Percentiles rank a stretch among this genome's conserved stretches.
phyloP scores from a whole-genome alignment of 495 filamentous ascomycete species.

The Aspergillus heteromorphus region DNA sequence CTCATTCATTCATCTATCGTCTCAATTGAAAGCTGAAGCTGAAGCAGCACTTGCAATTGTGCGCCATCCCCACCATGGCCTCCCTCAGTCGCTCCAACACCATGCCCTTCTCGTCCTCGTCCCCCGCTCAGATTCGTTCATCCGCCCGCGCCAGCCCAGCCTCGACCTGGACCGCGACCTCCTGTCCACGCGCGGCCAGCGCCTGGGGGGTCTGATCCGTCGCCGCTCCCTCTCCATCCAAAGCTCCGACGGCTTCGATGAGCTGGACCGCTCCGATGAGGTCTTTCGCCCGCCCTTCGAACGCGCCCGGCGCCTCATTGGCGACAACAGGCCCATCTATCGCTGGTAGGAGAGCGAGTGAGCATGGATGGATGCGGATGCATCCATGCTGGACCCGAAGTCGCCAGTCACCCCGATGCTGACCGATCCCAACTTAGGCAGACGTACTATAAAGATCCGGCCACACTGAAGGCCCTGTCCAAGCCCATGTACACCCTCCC shows the following conservation, averaged over 20 bases:
- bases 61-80: background rate
- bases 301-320: conserved; percentile 25
- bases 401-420: background rate
- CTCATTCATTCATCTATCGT: too few relatives aligned
- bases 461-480: conserved; percentile 22
- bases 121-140: conserved; percentile 14
- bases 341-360: conserved; percentile 34
- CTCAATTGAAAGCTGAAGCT: background rate
- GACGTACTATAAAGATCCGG: conserved; percentile 28
- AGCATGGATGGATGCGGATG: too few relatives aligned
- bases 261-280: conserved; percentile 9
- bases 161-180: conserved; percentile 30
- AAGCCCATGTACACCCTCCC: conserved; percentile 22
- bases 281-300: conserved; percentile 4
- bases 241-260: conserved; percentile 19
- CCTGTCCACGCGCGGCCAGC: conserved; percentile 34
- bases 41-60: background rate
- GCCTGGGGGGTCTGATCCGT: conserved; percentile 21
- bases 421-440: conserved; percentile 19
- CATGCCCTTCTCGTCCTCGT: conserved; percentile 10
- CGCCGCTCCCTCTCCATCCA: conserved; percentile 25
- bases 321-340: conserved; percentile 30
- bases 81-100: conserved; percentile 6
- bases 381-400: background rate
- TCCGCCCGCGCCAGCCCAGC: conserved; percentile 28